phyloP scores from a whole-genome alignment of 345 rosid species.

The Hibiscus tridactylites region DNA sequence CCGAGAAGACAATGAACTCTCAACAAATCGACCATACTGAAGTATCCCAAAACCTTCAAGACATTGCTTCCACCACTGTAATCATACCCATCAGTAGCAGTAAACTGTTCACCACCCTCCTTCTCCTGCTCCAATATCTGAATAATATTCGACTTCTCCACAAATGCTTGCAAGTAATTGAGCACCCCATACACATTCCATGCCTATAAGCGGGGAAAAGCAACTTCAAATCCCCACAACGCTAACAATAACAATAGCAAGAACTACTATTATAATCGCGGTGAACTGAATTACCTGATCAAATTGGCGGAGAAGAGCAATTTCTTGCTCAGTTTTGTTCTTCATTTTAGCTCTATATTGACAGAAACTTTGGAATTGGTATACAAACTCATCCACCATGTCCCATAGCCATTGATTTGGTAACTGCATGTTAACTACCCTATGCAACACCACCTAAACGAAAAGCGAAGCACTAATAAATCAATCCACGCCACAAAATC shows the following conservation, averaged over 20 bases:
- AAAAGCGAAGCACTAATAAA: not conserved
- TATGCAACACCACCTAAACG: conserved; percentile 82
- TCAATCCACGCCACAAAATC: not conserved
- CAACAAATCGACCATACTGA: conserved; percentile 92
- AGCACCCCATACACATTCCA: conserved; percentile 99
- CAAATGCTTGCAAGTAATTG: conserved; percentile 95
- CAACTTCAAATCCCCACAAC: not conserved
- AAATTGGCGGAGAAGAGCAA: conserved; percentile 62
- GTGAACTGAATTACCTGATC: conserved; percentile 43
- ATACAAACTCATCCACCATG: conserved; percentile 99
- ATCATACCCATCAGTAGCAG: conserved; percentile 95
- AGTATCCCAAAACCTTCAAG: conserved; percentile 91
- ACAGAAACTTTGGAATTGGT: conserved; percentile 95
- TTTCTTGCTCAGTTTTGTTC: conserved; percentile 86
- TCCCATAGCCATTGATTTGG: conserved; percentile 99
- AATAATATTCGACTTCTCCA: conserved; percentile 79
- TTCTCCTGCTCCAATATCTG: conserved; percentile 91
- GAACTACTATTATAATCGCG: not conserved
- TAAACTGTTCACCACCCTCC: conserved; percentile 86
- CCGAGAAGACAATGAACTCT: conserved; percentile 96
- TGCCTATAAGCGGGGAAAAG: conserved; percentile 35
- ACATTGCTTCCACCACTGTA: conserved; percentile 95
- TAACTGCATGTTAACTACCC: conserved; percentile 89
- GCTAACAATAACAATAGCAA: not conserved
- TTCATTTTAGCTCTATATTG: conserved; percentile 94